A percentile compares a stretch with the other conserved stretches of the same genome.
Conservation (phyloP, 768 basidiomycete species). For the Strobilomyces echinocephalus region DNA sequence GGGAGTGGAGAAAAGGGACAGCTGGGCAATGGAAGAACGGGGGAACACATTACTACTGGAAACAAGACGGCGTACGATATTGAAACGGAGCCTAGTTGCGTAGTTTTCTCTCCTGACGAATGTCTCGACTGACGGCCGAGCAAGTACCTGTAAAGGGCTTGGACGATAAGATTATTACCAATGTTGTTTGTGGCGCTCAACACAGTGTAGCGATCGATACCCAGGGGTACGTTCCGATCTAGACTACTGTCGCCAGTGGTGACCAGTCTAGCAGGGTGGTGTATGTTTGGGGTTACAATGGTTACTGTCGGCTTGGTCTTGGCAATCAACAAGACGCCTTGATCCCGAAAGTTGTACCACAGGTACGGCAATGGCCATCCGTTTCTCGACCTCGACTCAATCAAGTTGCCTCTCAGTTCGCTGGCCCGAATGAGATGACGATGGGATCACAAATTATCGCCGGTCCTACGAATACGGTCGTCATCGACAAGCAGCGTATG, state of each 20-base stretch:
- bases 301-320: conserved; percentile 86
- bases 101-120: conserved; percentile 1
- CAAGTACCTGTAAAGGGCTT: conserved; percentile 74
- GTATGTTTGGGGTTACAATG: conserved; percentile 86
- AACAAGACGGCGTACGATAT: conserved; percentile 83
- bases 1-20: conserved; percentile 94
- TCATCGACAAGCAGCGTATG: conserved; percentile 81
- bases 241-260: not conserved
- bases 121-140: conserved; percentile 5
- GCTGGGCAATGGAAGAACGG: conserved; percentile 86
- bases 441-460: conserved; percentile 63
- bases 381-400: not conserved
- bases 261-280: conserved; percentile 46
- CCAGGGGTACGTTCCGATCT: conserved; percentile 49
- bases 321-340: conserved; percentile 81
- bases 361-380: conserved; percentile 38
- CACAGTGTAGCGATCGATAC: conserved; percentile 80
- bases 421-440: conserved; percentile 60
- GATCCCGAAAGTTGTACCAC: conserved; percentile 78
- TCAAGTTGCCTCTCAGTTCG: conserved; percentile 46
- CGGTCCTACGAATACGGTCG: conserved; percentile 80
- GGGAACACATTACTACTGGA: conserved; percentile 84
- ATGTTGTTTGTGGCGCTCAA: conserved; percentile 84
- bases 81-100: conserved; percentile 62
- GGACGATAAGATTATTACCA: conserved; percentile 68